Evolutionary conservation across 345 rosid genomes (phyloP).

Genomic region (Camelina laxa): DNA sequence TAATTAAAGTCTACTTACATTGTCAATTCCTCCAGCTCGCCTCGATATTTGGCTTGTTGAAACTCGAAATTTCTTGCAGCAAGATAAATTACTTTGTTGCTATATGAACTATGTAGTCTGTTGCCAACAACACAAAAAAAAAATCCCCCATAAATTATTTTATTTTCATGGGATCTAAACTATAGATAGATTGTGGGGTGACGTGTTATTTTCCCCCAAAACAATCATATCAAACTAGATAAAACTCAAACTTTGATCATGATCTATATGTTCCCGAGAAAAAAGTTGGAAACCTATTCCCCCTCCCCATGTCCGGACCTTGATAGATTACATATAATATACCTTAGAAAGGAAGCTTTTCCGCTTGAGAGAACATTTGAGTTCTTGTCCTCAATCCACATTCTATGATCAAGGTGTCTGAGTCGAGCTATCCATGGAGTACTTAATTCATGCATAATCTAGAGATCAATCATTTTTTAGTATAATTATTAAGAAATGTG

Average conservation of each 20-base stretch:
- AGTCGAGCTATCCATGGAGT: conserved; percentile 64
- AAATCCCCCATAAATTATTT: neutral
- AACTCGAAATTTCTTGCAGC: conserved; percentile 49
- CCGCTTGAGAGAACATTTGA: conserved; percentile 52
- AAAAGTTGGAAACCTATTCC: too few relatives aligned
- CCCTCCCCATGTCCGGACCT: too few relatives aligned
- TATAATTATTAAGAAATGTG: neutral
- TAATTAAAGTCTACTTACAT: conserved; percentile 42
- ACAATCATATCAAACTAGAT: too few relatives aligned
- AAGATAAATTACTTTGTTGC: conserved; percentile 49
- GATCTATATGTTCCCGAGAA: too few relatives aligned
- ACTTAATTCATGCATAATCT: conserved; percentile 57
- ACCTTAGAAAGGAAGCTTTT: conserved; percentile 59
- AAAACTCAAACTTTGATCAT: too few relatives aligned
- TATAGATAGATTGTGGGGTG: neutral
- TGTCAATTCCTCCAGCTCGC: conserved; percentile 54
- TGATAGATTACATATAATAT: neutral
- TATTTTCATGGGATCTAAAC: neutral
- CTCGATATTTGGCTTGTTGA: conserved; percentile 52
- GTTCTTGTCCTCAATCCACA: conserved; percentile 61
- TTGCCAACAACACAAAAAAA: neutral
- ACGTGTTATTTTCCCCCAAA: too few relatives aligned
- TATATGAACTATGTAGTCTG: conserved; percentile 50
- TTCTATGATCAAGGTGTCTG: conserved; percentile 67
- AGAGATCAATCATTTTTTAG: neutral